Conservation (phyloP, 2,329 filamentous ascomycete genomes). For the Paecilomyces dactylethromorphus region DNA sequence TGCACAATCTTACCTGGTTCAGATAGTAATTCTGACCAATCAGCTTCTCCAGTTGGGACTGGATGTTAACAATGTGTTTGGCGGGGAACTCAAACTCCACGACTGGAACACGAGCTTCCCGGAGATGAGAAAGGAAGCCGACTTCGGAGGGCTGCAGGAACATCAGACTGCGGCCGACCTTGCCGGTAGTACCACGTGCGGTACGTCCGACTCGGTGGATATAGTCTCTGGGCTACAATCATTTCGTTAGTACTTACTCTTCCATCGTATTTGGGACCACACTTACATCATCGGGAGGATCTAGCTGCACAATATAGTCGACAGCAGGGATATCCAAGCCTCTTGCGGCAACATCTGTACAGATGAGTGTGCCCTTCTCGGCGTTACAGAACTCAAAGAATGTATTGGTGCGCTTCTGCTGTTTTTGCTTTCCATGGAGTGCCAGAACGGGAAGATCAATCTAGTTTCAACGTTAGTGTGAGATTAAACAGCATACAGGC, state of each 20-base stretch:
- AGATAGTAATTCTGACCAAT: slow-evolving; percentile 96
- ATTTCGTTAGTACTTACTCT: neutral
- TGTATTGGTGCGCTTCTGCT: slow-evolving; percentile 96
- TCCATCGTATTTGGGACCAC: neutral
- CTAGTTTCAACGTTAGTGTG: slow-evolving; percentile 91
- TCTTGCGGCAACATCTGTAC: slow-evolving; percentile 91
- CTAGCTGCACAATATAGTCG: slow-evolving; percentile 95
- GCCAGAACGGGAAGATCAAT: slow-evolving; percentile 87
- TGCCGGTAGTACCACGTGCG: slow-evolving; percentile 73
- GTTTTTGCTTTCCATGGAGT: slow-evolving; percentile 92
- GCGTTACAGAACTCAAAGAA: slow-evolving; percentile 96
- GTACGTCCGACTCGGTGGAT: slow-evolving; percentile 96
- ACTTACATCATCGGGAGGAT: slow-evolving; percentile 70
- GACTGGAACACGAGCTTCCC: slow-evolving; percentile 84
- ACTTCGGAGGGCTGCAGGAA: slow-evolving; percentile 90
- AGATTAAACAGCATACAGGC: slow-evolving; percentile 28
- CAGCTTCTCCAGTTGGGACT: slow-evolving; percentile 87
- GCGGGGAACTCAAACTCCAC: slow-evolving; percentile 93
- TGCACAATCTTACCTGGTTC: slow-evolving; percentile 59
- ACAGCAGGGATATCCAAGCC: slow-evolving; percentile 93
- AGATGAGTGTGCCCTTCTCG: slow-evolving; percentile 79
- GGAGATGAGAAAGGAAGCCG: slow-evolving; percentile 85
- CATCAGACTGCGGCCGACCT: slow-evolving; percentile 76
- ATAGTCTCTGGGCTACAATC: slow-evolving; percentile 63
- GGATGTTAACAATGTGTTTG: slow-evolving; percentile 85